These are phyloP conservation scores for Trichophyton benhamiae DNA, from an alignment of 2,329 filamentous ascomycete genomes.

Conservation along the genomic window DNA sequence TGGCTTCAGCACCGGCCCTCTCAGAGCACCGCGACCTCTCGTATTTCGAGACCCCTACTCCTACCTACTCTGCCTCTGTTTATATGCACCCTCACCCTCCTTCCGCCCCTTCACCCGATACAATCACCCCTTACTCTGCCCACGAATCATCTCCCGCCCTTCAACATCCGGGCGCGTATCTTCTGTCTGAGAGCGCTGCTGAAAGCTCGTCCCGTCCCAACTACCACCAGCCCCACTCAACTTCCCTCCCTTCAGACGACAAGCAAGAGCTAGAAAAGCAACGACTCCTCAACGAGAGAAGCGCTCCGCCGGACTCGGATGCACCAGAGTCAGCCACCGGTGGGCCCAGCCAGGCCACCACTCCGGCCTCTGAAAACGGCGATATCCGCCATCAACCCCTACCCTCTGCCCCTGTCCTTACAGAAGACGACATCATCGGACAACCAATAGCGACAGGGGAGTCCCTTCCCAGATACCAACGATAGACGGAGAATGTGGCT, in stretches of 20 bases:
- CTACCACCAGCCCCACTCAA: constrained; percentile 1
- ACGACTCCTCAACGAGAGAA: constrained; percentile 51
- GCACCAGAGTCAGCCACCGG: constrained; percentile 8
- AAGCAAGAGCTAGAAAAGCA: constrained; percentile 65
- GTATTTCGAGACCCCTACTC: constrained; percentile 18
- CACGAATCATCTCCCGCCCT: constrained; percentile 5
- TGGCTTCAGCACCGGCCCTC: constrained; percentile 34
- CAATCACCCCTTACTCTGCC: constrained; percentile 16
- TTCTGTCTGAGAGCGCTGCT: constrained; percentile 1
- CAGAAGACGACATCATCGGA: constrained; percentile 40
- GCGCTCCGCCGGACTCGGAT: constrained; percentile 39
- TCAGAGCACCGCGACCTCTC: constrained; percentile 41
- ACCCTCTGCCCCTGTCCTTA: constrained; percentile 39
- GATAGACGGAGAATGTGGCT: constrained; percentile 10
- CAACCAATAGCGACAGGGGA: constrained; percentile 28
- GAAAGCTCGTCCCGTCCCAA: constrained; percentile 31
- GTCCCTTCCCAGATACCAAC: constrained; percentile 35
- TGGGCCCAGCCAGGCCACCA: constrained; percentile 7
- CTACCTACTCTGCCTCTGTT: constrained; percentile 25
- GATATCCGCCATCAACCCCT: background rate
- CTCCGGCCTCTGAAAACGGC: constrained; percentile 16
- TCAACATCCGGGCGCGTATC: constrained; percentile 6
- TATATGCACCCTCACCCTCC: constrained; percentile 15
- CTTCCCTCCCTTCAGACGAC: constrained; percentile 43
- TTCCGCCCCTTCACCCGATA: constrained; percentile 20